A percentile compares a stretch with the other conserved stretches of the same genome.
phyloP scores from a whole-genome alignment of 2,329 filamentous ascomycete species.

The Nemania abortiva region DNA sequence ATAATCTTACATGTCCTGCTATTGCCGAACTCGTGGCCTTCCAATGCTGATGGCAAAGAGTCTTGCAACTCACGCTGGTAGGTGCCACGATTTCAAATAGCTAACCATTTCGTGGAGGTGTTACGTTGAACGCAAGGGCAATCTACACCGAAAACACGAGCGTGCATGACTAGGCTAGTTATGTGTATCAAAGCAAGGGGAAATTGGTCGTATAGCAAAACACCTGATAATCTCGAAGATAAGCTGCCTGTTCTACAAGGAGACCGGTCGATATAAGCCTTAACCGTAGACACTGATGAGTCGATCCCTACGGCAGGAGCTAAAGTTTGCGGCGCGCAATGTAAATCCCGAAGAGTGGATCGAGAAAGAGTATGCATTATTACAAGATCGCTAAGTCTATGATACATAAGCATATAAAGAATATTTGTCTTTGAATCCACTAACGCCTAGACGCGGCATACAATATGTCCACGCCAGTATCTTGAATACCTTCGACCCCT shows the following conservation, averaged over 20 bases:
- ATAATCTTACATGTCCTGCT: no score
- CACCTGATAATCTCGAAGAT: no score
- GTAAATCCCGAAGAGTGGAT: not conserved
- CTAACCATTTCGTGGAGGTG: not conserved
- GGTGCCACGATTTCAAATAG: not conserved
- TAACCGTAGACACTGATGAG: not conserved
- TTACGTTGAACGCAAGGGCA: not conserved
- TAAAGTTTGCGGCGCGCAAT: not conserved
- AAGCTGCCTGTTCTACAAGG: no score
- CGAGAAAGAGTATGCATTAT: constrained; percentile 31
- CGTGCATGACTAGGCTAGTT: not conserved
- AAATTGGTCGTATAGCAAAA: not conserved
- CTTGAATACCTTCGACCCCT: constrained; percentile 14
- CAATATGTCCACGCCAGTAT: constrained; percentile 18
- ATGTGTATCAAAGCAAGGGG: not conserved
- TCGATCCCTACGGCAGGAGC: not conserved
- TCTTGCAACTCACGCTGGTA: not conserved
- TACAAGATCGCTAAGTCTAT: constrained; percentile 47
- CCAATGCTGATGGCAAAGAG: not conserved
- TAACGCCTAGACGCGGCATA: constrained; percentile 23
- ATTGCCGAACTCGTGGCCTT: no score
- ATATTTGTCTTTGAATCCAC: constrained; percentile 14
- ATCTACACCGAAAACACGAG: not conserved
- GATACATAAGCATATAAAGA: constrained; percentile 23
- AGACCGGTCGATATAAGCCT: not conserved